phyloP scores from a whole-genome alignment of 495 filamentous ascomycete genomes.

The Pyrenula aspistea region DNA sequence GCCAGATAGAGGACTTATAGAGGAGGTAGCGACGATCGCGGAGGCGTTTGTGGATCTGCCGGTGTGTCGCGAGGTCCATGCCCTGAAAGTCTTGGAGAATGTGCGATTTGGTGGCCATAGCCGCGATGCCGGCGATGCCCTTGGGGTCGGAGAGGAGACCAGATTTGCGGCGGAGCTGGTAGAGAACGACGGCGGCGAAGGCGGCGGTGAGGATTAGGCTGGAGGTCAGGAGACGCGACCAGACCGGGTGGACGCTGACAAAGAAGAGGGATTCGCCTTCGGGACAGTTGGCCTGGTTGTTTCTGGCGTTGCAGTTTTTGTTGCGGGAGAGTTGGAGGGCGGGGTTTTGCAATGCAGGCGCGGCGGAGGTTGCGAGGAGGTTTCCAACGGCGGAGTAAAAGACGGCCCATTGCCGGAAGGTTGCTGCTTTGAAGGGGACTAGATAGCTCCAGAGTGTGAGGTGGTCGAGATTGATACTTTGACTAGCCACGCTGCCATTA shows the following conservation, averaged over 20 bases:
- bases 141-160: constrained; percentile 57
- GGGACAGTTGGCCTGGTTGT: neutral
- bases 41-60: constrained; percentile 53
- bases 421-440: constrained; percentile 46
- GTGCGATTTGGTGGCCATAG: constrained; percentile 59
- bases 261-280: constrained; percentile 5
- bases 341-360: constrained; percentile 50
- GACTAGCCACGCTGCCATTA: constrained; percentile 45
- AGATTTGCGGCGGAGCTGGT: constrained; percentile 47
- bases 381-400: constrained; percentile 47
- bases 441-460: constrained; percentile 51
- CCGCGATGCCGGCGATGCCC: constrained; percentile 61
- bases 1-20: constrained; percentile 54
- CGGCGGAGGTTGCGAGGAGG: constrained; percentile 48
- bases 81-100: constrained; percentile 66
- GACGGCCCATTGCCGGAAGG: constrained; percentile 52
- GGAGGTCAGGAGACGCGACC: constrained; percentile 46
- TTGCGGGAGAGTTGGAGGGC: constrained; percentile 20
- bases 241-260: constrained; percentile 42
- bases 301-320: constrained; percentile 1
- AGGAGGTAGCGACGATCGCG: constrained; percentile 53
- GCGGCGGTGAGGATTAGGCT: constrained; percentile 38
- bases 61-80: constrained; percentile 51
- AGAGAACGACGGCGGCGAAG: constrained; percentile 37
- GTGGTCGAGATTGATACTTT: constrained; percentile 64